These are phyloP conservation scores for Tylopilus intermedius DNA, from an alignment of 768 basidiomycete genomes.

Conservation along the genomic window DNA sequence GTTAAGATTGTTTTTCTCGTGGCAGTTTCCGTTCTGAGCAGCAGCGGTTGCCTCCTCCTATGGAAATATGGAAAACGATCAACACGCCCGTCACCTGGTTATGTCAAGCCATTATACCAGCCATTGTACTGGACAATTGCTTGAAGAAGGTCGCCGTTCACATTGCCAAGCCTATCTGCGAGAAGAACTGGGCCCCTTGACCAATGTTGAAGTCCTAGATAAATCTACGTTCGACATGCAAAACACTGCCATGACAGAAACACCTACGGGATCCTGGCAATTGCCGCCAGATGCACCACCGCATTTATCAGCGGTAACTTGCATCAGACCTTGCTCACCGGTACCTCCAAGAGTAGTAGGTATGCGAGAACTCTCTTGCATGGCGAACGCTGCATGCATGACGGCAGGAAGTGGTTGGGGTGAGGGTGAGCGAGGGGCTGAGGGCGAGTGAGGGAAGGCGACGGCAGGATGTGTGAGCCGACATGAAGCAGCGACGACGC, in stretches of 20 bases:
- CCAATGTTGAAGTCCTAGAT: conserved; percentile 67
- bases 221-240: not conserved
- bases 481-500: too few species aligned
- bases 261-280: conserved; percentile 38
- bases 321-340: conserved; percentile 86
- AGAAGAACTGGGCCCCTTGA: conserved; percentile 61
- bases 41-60: conserved; percentile 58
- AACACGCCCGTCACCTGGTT: conserved; percentile 2
- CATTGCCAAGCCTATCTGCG: conserved; percentile 39
- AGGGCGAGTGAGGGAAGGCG: too few species aligned
- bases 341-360: conserved; percentile 61
- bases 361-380: conserved; percentile 83
- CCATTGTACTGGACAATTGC: conserved; percentile 76
- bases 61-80: conserved; percentile 1
- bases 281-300: conserved; percentile 43
- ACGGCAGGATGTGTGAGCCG: too few species aligned
- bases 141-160: conserved; percentile 46
- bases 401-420: conserved; percentile 79
- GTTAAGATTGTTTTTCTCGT: conserved; percentile 80
- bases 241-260: not conserved
- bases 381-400: conserved; percentile 78
- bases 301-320: conserved; percentile 77
- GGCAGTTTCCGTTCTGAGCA: conserved; percentile 49
- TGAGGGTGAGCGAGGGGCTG: too few species aligned
- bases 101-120: conserved; percentile 57